phyloP scores from a whole-genome alignment of 345 rosid species.

The Boechera divaricarpa region DNA sequence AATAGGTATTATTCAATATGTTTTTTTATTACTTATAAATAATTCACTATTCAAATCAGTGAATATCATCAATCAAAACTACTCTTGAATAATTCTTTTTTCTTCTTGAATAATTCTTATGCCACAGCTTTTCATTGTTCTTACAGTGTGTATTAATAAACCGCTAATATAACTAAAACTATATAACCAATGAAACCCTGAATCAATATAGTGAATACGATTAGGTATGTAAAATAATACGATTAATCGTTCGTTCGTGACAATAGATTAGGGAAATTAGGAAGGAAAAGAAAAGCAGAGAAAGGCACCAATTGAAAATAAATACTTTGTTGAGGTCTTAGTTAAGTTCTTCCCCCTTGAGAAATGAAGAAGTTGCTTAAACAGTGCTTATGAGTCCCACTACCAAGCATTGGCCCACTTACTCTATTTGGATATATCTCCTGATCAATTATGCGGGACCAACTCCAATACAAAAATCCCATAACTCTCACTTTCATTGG shows the following conservation, averaged over 20 bases:
- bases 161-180: too few relatives aligned
- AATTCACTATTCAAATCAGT: background rate
- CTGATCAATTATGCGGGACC: slow-evolving; percentile 23
- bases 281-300: background rate
- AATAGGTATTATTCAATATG: too few relatives aligned
- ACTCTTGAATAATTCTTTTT: background rate
- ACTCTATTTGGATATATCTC: slow-evolving; percentile 40
- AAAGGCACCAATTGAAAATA: background rate
- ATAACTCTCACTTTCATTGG: slow-evolving; percentile 43
- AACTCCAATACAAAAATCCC: slow-evolving; percentile 35
- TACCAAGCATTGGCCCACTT: slow-evolving; percentile 28
- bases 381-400: slow-evolving; percentile 15
- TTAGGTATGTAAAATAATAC: background rate
- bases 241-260: background rate
- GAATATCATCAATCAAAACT: slow-evolving; percentile 11
- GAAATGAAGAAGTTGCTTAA: slow-evolving; percentile 25
- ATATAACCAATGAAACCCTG: background rate
- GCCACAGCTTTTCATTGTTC: too few relatives aligned
- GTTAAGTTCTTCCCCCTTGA: slow-evolving; percentile 41
- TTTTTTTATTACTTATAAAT: background rate
- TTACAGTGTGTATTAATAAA: background rate
- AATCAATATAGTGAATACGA: background rate
- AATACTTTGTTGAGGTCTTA: background rate
- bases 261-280: background rate
- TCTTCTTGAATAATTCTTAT: background rate